phyloP scores from a whole-genome alignment of 2,329 filamentous ascomycete genomes.

The Fusarium denticulatum region DNA sequence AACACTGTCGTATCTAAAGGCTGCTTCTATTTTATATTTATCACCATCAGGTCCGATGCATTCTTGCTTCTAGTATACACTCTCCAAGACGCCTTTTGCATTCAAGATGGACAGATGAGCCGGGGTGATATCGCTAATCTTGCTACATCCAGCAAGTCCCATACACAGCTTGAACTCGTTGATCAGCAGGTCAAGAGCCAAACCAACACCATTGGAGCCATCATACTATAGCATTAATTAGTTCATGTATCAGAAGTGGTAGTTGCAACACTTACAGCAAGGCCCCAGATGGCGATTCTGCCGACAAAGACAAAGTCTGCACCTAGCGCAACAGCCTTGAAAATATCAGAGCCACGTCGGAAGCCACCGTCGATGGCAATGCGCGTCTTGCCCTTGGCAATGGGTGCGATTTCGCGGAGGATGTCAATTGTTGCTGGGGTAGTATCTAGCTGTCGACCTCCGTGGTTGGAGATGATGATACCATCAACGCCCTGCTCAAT shows the following conservation, averaged over 20 bases:
- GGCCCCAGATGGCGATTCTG: background rate
- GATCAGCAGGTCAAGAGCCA: background rate
- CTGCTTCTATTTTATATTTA: fast-evolving
- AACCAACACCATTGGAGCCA: background rate
- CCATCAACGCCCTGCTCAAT: background rate
- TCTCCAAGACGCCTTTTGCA: background rate
- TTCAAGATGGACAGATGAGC: background rate
- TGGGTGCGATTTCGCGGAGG: background rate
- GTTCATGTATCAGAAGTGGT: fast-evolving
- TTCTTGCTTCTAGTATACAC: background rate
- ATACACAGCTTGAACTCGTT: background rate
- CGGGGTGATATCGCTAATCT: background rate
- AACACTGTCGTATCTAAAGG: fast-evolving
- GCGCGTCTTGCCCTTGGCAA: background rate
- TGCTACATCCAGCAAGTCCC: background rate
- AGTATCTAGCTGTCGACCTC: background rate
- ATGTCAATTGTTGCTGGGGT: background rate
- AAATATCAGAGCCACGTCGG: background rate
- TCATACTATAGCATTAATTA: background rate
- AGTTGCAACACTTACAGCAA: background rate
- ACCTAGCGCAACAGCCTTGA: background rate
- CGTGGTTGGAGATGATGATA: constrained; percentile 1
- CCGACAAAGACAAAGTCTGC: background rate
- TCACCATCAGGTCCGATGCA: fast-evolving
- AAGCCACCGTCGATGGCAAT: background rate